These are phyloP conservation scores for Teratosphaeria destructans DNA, from an alignment of 2,329 filamentous ascomycete genomes.

Conservation along the genomic window DNA sequence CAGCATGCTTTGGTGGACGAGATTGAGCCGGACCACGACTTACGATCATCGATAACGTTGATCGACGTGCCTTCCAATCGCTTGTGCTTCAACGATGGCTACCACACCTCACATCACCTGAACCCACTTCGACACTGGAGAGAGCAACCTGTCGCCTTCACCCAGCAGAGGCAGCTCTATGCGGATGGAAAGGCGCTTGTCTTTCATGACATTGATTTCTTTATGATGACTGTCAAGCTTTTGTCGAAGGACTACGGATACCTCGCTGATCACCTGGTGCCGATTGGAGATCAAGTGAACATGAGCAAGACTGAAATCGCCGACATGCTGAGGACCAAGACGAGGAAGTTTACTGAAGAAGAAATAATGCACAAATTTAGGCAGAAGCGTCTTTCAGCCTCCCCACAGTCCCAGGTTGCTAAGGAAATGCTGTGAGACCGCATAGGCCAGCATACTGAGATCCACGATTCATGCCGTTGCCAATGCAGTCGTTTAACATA, in stretches of 20 bases:
- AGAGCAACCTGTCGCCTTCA: constrained; percentile 64
- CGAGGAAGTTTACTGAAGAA: constrained; percentile 53
- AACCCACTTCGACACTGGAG: constrained; percentile 73
- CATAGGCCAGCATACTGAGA: neutral
- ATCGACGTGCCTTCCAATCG: constrained; percentile 58
- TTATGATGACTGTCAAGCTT: constrained; percentile 52
- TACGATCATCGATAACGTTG: constrained; percentile 65
- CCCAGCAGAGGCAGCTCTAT: constrained; percentile 59
- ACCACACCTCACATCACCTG: constrained; percentile 74
- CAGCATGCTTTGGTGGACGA: constrained; percentile 74
- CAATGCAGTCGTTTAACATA: neutral
- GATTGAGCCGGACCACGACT: constrained; percentile 65
- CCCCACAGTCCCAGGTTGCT: neutral
- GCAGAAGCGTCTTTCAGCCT: neutral
- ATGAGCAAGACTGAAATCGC: constrained; percentile 56
- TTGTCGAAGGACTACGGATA: constrained; percentile 61
- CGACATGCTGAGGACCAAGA: constrained; percentile 55
- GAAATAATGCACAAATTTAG: constrained; percentile 52
- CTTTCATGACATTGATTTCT: constrained; percentile 72
- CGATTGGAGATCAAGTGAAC: constrained; percentile 59
- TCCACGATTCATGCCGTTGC: neutral
- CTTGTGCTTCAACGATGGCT: constrained; percentile 73
- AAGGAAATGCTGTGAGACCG: neutral
- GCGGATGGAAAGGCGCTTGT: constrained; percentile 58
- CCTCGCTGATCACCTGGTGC: constrained; percentile 60